A percentile compares a stretch with the other conserved stretches of the same genome.
Evolutionary conservation across 179 eudicot species (phyloP).

Genomic region (Nepenthes alata): DNA sequence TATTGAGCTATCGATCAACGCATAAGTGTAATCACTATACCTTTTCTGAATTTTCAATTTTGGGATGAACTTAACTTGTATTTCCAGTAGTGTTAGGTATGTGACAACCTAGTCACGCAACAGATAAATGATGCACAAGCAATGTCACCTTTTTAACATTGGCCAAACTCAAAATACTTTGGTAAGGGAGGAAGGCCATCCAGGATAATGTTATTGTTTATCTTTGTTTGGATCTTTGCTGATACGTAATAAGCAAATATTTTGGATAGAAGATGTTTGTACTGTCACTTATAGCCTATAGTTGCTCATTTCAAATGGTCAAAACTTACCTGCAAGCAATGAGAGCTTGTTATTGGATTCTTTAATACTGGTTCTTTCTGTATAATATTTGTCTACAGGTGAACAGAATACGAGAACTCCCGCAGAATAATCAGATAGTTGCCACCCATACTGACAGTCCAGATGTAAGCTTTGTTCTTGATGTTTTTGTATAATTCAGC

Average conservation of each 20-base stretch:
- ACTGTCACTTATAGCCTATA: background rate
- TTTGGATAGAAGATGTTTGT: background rate
- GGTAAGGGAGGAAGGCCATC: too few relatives aligned
- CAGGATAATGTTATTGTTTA: too few relatives aligned
- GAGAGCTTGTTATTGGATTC: background rate
- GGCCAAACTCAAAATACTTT: too few relatives aligned
- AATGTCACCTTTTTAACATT: too few relatives aligned
- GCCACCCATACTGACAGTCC: slow-evolving; percentile 99
- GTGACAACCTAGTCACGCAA: too few relatives aligned
- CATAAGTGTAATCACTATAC: too few relatives aligned
- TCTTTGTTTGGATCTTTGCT: background rate
- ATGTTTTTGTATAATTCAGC: background rate
- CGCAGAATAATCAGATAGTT: slow-evolving; percentile 91
- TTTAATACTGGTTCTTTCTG: background rate
- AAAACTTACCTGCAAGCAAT: background rate
- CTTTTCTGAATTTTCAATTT: too few relatives aligned
- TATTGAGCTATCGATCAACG: too few relatives aligned
- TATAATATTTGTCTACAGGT: slow-evolving; percentile 41
- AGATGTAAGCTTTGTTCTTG: slow-evolving; percentile 43
- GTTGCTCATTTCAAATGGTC: background rate
- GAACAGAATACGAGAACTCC: slow-evolving; percentile 88
- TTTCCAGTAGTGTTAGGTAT: too few relatives aligned
- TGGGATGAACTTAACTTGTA: too few relatives aligned
- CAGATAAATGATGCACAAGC: too few relatives aligned
- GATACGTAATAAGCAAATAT: too few relatives aligned